Conservation (phyloP, 345 rosid species). For the Nephelium lappaceum region DNA sequence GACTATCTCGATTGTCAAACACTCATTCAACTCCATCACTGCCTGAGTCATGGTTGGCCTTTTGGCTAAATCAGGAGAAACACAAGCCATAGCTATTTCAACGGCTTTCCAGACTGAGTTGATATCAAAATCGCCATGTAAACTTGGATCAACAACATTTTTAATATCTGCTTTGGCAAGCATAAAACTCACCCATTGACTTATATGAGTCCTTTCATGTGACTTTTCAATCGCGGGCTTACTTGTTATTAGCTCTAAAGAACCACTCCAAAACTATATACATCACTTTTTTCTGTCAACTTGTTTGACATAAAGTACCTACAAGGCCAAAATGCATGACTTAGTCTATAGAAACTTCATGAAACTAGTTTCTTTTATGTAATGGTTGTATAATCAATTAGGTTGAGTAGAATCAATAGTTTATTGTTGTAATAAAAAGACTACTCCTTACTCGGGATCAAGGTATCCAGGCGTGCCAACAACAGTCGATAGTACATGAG, state of each 20-base stretch:
- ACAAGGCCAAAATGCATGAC: neutral
- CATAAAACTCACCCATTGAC: constrained; percentile 35
- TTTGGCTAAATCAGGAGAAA: constrained; percentile 25
- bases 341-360: no score
- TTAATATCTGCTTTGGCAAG: constrained; percentile 43
- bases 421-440: no score
- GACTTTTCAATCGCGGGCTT: constrained; percentile 23
- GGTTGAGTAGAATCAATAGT: no score
- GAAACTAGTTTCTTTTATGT: neutral
- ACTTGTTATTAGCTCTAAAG: constrained; percentile 42
- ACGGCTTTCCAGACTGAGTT: constrained; percentile 44
- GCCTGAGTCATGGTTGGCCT: constrained; percentile 42
- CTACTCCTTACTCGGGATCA: constrained; percentile 29
- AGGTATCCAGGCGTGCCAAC: constrained; percentile 57
- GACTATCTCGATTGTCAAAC: neutral
- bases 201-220: constrained; percentile 26
- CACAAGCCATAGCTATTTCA: constrained; percentile 47
- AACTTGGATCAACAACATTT: constrained; percentile 41
- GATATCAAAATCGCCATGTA: constrained; percentile 33
- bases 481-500: constrained; percentile 38
- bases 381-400: neutral
- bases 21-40: constrained; percentile 36
- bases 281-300: constrained; percentile 44
- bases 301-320: constrained; percentile 34
- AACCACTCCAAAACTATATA: constrained; percentile 50